Percentiles rank a stretch among this genome's conserved stretches.
phyloP scores from a whole-genome alignment of 164 flowering plant species.

The Tetrastigma voinierianum region DNA sequence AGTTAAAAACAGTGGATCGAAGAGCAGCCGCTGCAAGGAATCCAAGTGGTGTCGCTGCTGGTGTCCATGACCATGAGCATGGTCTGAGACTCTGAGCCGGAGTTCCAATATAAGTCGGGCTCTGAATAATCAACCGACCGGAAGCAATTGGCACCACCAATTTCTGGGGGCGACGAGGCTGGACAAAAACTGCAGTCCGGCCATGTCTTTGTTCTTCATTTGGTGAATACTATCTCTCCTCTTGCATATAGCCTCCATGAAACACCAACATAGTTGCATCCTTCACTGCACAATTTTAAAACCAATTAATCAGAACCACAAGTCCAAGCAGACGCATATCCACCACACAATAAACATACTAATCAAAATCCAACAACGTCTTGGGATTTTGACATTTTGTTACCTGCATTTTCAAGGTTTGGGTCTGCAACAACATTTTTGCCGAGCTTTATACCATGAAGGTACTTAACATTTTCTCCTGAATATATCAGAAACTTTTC shows the following conservation, averaged over 20 bases:
- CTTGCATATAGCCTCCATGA: conserved; percentile 85
- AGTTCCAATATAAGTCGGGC: too few relatives aligned
- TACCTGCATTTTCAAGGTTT: conserved; percentile 88
- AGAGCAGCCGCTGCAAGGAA: conserved; percentile 68
- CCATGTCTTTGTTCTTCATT: too few relatives aligned
- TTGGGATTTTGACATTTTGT: background rate
- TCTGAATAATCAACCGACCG: too few relatives aligned
- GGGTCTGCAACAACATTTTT: conserved; percentile 91
- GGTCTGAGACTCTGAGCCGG: conserved; percentile 62
- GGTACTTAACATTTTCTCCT: conserved; percentile 97
- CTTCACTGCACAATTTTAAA: conserved; percentile 48
- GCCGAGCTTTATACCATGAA: conserved; percentile 94
- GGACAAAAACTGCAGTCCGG: too few relatives aligned
- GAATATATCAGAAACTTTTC: conserved; percentile 1
- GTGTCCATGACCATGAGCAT: conserved; percentile 66
- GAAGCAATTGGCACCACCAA: too few relatives aligned
- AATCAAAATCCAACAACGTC: background rate
- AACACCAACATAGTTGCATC: conserved; percentile 91
- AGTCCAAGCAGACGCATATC: background rate
- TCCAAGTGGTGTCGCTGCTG: conserved; percentile 68
- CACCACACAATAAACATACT: background rate
- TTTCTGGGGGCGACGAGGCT: too few relatives aligned
- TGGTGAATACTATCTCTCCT: too few relatives aligned
- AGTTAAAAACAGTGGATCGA: conserved; percentile 27
- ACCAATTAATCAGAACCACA: conserved; percentile 3